Evolutionary conservation across 768 basidiomycete genomes (phyloP).

Genomic region (Sistotremastrum niveocremeum): DNA sequence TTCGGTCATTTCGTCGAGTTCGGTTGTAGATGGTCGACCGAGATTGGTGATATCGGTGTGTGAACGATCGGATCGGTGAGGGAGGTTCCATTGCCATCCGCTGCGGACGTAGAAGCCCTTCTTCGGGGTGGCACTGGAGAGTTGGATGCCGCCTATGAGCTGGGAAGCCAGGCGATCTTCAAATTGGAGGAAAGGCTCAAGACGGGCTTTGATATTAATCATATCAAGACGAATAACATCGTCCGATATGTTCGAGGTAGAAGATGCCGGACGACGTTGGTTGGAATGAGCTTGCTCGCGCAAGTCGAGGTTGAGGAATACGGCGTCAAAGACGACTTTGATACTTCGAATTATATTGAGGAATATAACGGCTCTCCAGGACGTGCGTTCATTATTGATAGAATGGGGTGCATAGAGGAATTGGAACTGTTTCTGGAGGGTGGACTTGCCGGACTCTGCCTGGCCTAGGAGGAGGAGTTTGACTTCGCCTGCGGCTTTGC

Average conservation of each 20-base stretch:
- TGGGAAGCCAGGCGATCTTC: slow-evolving; percentile 18
- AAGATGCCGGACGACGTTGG: slow-evolving; percentile 13
- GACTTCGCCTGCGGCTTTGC: slow-evolving; percentile 67
- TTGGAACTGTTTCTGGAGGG: slow-evolving; percentile 68
- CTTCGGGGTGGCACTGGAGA: slow-evolving; percentile 47
- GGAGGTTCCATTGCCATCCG: slow-evolving; percentile 48
- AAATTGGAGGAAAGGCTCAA: not conserved
- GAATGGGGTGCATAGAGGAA: slow-evolving; percentile 68
- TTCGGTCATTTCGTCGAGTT: slow-evolving; percentile 25
- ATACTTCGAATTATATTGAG: slow-evolving; percentile 64
- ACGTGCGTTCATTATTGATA: slow-evolving; percentile 52
- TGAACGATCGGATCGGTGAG: not conserved
- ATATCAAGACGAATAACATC: not conserved
- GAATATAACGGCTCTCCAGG: slow-evolving; percentile 59
- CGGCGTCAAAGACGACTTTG: slow-evolving; percentile 49
- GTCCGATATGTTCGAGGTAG: not conserved
- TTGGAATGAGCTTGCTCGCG: slow-evolving; percentile 5
- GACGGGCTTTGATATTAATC: not conserved
- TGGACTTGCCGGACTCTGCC: slow-evolving; percentile 68
- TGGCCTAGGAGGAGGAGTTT: slow-evolving; percentile 67
- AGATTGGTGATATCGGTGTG: not conserved
- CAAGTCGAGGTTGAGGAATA: slow-evolving; percentile 22
- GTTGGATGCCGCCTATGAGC: slow-evolving; percentile 46
- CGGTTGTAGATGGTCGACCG: slow-evolving; percentile 15
- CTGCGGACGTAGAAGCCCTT: slow-evolving; percentile 62